Conservation (phyloP, 106 monocot genomes). For the Dendrobium huoshanense region DNA sequence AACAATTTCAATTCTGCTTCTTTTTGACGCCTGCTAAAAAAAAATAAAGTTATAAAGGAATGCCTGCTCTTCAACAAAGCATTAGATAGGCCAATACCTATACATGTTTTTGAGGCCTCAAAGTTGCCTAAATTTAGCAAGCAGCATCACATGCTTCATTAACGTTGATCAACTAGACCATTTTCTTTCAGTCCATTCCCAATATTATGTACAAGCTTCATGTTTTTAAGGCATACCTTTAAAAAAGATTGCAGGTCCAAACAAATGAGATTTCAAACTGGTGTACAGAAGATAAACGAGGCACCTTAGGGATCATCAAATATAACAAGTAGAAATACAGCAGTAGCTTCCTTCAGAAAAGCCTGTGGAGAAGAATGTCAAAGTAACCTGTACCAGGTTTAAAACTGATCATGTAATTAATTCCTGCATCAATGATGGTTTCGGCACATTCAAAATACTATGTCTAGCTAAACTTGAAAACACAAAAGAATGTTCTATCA, state of each 20-base stretch:
- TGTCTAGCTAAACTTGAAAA: not conserved
- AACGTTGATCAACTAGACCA: constrained; percentile 22
- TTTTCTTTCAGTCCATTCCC: constrained; percentile 18
- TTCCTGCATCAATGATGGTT: constrained; percentile 24
- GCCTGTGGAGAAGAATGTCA: constrained; percentile 84
- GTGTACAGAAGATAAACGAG: constrained; percentile 85
- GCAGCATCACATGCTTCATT: constrained; percentile 31
- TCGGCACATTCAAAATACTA: no score
- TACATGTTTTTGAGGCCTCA: constrained; percentile 18
- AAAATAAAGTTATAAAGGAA: constrained; percentile 15
- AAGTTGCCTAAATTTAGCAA: constrained; percentile 19
- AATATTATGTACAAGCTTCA: constrained; percentile 52
- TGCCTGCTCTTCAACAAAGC: constrained; percentile 6
- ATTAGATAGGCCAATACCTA: not conserved
- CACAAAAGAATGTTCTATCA: not conserved
- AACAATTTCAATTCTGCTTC: constrained; percentile 88
- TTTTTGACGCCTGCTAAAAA: constrained; percentile 62
- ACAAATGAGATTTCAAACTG: constrained; percentile 90
- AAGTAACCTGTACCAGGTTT: constrained; percentile 74
- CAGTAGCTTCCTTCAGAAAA: constrained; percentile 80
- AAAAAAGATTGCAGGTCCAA: constrained; percentile 77
- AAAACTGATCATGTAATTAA: constrained; percentile 54
- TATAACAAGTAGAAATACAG: constrained; percentile 94
- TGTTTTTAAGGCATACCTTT: constrained; percentile 93
- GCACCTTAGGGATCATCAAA: constrained; percentile 90